Evolutionary conservation across 2,329 filamentous ascomycete genomes (phyloP).

Genomic region (Cladosporium austrohemisphaericum): DNA sequence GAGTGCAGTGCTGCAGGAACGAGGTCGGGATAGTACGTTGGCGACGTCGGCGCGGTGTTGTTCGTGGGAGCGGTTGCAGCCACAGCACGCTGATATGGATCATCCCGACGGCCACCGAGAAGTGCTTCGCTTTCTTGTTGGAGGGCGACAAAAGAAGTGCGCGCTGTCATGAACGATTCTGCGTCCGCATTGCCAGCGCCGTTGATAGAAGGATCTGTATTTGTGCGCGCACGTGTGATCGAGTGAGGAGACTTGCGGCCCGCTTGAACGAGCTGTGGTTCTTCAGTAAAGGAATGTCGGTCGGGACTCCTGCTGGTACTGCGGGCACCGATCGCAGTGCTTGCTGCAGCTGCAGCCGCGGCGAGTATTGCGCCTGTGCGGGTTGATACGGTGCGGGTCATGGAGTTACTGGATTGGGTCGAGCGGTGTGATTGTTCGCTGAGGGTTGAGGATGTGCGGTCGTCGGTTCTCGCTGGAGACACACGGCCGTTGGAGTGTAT

Average conservation of each 20-base stretch:
- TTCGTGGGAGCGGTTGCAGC: conserved; percentile 23
- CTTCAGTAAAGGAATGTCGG: conserved; percentile 34
- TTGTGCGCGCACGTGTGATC: conserved; percentile 1
- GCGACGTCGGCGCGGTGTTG: not conserved
- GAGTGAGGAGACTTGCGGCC: conserved; percentile 20
- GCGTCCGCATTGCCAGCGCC: conserved; percentile 29
- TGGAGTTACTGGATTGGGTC: conserved; percentile 39
- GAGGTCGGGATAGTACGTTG: conserved; percentile 6
- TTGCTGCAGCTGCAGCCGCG: conserved; percentile 25
- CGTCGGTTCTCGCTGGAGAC: conserved; percentile 52
- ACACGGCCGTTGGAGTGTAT: conserved; percentile 31
- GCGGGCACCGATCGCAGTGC: not conserved
- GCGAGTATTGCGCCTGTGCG: conserved; percentile 40
- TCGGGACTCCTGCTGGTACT: conserved; percentile 21
- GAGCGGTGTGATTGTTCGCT: conserved; percentile 51
- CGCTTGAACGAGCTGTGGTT: conserved; percentile 34
- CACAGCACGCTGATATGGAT: conserved; percentile 29
- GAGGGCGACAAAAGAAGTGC: conserved; percentile 46
- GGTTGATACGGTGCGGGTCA: conserved; percentile 45
- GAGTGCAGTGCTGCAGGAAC: conserved; percentile 6
- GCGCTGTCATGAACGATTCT: conserved; percentile 51
- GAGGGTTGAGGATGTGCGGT: conserved; percentile 54
- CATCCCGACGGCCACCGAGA: conserved; percentile 41
- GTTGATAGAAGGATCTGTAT: conserved; percentile 10
- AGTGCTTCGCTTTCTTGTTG: conserved; percentile 52